Evolutionary conservation across 2,329 filamentous ascomycete genomes (phyloP).

Genomic region (Ophiostoma triangulosporum): DNA sequence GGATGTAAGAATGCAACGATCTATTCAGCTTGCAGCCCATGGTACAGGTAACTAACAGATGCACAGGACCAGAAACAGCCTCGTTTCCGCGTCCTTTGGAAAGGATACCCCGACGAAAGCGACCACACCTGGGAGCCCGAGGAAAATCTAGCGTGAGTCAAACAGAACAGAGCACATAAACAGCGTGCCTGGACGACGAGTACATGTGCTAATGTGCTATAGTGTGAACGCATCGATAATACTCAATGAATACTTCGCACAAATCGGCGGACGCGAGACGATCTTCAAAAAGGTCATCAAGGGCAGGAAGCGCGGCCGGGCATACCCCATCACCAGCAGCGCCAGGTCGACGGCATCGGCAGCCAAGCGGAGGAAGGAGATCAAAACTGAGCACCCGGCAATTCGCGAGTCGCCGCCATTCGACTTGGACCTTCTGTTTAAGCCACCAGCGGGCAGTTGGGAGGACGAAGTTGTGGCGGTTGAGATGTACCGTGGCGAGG

Average conservation of each 20-base stretch:
- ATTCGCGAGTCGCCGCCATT: conserved; percentile 32
- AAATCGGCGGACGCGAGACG: conserved; percentile 48
- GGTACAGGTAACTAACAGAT: not conserved
- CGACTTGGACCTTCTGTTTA: conserved; percentile 36
- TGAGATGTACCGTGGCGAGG: conserved; percentile 57
- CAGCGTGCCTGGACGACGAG: too few relatives aligned
- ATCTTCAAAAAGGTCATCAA: conserved; percentile 37
- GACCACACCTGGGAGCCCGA: conserved; percentile 73
- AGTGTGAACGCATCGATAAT: conserved; percentile 46
- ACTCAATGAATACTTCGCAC: conserved; percentile 48
- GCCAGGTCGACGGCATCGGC: not conserved
- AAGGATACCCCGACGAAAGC: conserved; percentile 55
- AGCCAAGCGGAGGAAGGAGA: conserved; percentile 34
- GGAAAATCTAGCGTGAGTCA: conserved; percentile 45
- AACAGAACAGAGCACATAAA: not conserved
- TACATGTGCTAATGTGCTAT: not conserved
- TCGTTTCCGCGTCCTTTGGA: conserved; percentile 66
- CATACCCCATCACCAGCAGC: conserved; percentile 18
- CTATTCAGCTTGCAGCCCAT: not conserved
- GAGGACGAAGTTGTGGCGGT: conserved; percentile 58
- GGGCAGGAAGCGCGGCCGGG: conserved; percentile 44
- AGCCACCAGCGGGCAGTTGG: conserved; percentile 61
- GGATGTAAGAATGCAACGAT: conserved; percentile 20
- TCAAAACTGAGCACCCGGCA: conserved; percentile 36
- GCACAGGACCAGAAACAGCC: conserved; percentile 29